Evolutionary conservation across 2,329 filamentous ascomycete genomes (phyloP).

Genomic region (Corinectria fuckeliana): DNA sequence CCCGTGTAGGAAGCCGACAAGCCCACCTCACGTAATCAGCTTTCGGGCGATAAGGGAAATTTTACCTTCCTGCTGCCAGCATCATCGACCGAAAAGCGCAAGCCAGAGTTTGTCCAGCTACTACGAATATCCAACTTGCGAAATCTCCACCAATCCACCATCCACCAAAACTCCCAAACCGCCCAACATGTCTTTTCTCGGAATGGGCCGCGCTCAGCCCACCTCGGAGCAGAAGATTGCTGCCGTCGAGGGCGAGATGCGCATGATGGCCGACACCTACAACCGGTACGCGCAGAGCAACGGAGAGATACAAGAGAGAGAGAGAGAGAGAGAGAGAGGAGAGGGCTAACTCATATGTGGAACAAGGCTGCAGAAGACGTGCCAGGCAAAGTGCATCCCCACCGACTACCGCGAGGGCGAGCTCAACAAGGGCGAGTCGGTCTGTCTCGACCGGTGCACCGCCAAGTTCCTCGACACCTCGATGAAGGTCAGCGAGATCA

Average conservation of each 20-base stretch:
- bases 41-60: slow-evolving; percentile 34
- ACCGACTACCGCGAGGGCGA: slow-evolving; percentile 92
- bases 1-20: neutral
- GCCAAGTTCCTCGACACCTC: slow-evolving; percentile 99
- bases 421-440: slow-evolving; percentile 97
- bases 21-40: slow-evolving; percentile 35
- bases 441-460: slow-evolving; percentile 97
- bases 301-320: neutral
- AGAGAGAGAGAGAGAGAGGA: neutral
- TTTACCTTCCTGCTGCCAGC: slow-evolving; percentile 27
- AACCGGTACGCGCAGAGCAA: slow-evolving; percentile 71
- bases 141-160: slow-evolving; percentile 8
- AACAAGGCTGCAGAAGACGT: slow-evolving; percentile 80
- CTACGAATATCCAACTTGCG: slow-evolving; percentile 15
- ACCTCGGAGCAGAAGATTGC: slow-evolving; percentile 97
- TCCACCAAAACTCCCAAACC: slow-evolving; percentile 15
- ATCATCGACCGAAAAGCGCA: slow-evolving; percentile 13
- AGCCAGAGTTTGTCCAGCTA: slow-evolving; percentile 14
- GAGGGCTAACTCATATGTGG: neutral
- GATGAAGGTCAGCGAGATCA: slow-evolving; percentile 95
- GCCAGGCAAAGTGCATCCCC: slow-evolving; percentile 93
- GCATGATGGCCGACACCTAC: slow-evolving; percentile 98
- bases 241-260: slow-evolving; percentile 94
- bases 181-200: slow-evolving; percentile 53
- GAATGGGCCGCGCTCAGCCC: slow-evolving; percentile 74